Base-by-base conservation (phyloP, 2,329 filamentous ascomycete genomes). In the Pseudogymnoascus sp. region DNA sequence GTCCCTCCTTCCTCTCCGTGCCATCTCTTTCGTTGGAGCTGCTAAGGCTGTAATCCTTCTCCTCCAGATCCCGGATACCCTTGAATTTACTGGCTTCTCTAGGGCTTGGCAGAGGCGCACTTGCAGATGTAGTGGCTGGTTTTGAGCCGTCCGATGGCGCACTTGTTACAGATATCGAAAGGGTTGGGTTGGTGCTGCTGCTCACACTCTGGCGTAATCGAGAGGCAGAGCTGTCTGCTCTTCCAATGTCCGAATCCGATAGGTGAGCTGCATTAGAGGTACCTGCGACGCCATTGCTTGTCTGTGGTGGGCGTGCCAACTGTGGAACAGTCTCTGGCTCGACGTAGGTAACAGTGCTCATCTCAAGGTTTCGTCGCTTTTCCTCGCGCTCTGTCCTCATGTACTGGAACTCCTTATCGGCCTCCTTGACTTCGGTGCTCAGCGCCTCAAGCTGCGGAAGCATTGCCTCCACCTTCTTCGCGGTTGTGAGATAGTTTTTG, bases 401-500 rank as follows among this genome's bases (percentile, higher is more conserved):
- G 64, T 97, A 91, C 71, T 97, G 92, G 72, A 94, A 99, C 71
- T 97, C 93, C 74, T 97, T 97, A 73, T 97, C 92, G 23, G 92
- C 92, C 69, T 94, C 88, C 65, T 86, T 86, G n/a, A 99, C 94
- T 74, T 97, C 93, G 61, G 84, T 84, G 39, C 89, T 90, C 33
- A 99, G 78, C 2, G 93, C 93, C 68, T 97, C 91, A 2, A 99
- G 80, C 70, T 97, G 91, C 0, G 94, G 94, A 16, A 96, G 80
- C 75, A 96, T 85, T 22, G 82, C 84, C 67, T 96, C 92, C 59
- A 99, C 88, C 74, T 89, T 96, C 75, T 92, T 92, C 11, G 93
- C 89, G 0, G 92, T 89, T 0, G 83, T 79, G 60, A 97, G 79
- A 71, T 96, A 97, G 64, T 84, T 87, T 69, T 85, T 88, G 14